These are phyloP conservation scores for Pseudomonodictys pantanalensis DNA, from an alignment of 495 filamentous ascomycete genomes.

Conservation along the genomic window DNA sequence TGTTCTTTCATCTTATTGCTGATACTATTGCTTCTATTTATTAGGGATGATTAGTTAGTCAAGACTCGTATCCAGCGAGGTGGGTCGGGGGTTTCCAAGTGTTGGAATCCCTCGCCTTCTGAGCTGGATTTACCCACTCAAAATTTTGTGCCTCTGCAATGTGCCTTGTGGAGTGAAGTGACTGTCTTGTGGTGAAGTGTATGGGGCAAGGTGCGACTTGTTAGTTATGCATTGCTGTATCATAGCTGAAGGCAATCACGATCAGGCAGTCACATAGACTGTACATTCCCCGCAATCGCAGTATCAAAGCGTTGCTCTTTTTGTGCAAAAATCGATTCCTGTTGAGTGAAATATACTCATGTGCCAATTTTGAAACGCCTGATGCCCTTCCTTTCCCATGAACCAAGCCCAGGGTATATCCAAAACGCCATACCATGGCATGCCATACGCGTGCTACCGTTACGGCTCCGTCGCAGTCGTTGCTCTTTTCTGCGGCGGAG, in stretches of 20 bases:
- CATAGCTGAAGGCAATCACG: too few relatives aligned
- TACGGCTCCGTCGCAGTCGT: too few relatives aligned
- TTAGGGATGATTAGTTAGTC: constrained; percentile 30
- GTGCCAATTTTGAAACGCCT: background rate
- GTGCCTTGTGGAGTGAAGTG: background rate
- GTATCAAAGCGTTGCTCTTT: too few relatives aligned
- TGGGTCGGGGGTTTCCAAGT: too few relatives aligned
- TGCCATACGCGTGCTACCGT: too few relatives aligned
- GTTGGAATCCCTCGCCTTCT: constrained; percentile 12
- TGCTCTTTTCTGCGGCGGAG: too few relatives aligned
- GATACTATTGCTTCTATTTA: background rate
- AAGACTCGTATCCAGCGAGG: constrained; percentile 38
- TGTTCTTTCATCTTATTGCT: constrained; percentile 5
- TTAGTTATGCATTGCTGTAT: too few relatives aligned
- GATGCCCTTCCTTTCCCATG: background rate
- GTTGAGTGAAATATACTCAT: too few relatives aligned
- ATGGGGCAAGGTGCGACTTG: background rate
- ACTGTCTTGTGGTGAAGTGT: background rate
- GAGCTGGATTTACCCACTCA: constrained; percentile 36
- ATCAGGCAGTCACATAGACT: too few relatives aligned
- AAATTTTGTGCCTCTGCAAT: constrained; percentile 1
- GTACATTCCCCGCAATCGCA: too few relatives aligned
- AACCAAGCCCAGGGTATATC: too few relatives aligned
- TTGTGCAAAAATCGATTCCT: too few relatives aligned
- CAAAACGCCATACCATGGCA: background rate